These are phyloP conservation scores for Pseudomassariella vexata DNA, from an alignment of 2,329 filamentous ascomycete species.

Conservation along the genomic window DNA sequence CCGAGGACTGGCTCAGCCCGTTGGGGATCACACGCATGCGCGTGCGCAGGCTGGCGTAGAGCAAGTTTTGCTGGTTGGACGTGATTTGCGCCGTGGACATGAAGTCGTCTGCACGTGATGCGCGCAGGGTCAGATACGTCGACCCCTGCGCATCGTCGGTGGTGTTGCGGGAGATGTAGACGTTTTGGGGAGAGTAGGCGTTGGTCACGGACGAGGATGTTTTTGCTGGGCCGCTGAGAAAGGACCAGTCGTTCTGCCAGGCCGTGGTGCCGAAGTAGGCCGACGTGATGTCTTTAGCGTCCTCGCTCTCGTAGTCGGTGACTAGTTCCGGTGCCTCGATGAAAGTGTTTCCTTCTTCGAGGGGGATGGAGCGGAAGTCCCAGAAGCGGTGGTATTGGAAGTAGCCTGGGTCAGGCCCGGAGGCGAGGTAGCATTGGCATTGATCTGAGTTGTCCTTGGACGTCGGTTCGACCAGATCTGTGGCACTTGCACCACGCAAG, in stretches of 20 bases:
- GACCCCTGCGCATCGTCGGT: not conserved
- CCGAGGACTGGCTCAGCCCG: not conserved
- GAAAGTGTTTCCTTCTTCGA: not conserved
- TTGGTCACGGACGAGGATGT: not conserved
- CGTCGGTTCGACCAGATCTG: not conserved
- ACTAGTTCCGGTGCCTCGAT: not conserved
- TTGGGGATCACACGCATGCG: constrained; percentile 1
- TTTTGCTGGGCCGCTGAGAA: not conserved
- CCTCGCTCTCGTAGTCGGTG: not conserved
- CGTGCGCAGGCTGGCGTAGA: not conserved
- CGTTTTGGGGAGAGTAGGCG: constrained; percentile 1
- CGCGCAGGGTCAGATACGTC: constrained; percentile 1
- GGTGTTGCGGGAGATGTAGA: constrained; percentile 2
- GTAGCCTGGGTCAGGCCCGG: not conserved
- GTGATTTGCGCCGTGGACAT: constrained; percentile 1
- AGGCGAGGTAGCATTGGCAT: not conserved
- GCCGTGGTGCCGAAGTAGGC: not conserved
- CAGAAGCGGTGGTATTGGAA: constrained; percentile 2
- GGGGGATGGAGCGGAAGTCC: constrained; percentile 1
- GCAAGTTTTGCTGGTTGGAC: not conserved
- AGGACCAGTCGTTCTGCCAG: not conserved
- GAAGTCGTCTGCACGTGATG: not conserved
- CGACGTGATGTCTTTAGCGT: not conserved
- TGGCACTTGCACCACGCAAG: too few relatives aligned
- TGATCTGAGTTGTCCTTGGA: constrained; percentile 1